These are phyloP conservation scores for Blastomyces gilchristii DNA, from an alignment of 2,329 filamentous ascomycete species.

Conservation along the genomic window DNA sequence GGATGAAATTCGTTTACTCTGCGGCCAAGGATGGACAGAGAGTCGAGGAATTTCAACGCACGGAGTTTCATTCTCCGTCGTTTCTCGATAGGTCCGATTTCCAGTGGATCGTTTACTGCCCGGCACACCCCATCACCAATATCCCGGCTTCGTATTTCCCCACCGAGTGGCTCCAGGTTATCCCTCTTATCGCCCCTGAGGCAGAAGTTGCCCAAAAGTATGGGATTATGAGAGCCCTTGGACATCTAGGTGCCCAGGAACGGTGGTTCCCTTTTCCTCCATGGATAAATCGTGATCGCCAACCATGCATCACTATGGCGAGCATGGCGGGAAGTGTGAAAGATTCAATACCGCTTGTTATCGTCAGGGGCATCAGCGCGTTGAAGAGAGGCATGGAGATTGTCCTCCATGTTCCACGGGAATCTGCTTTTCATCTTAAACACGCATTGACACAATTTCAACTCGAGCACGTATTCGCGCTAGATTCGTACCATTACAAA, in stretches of 20 bases:
- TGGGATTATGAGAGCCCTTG: slow-evolving; percentile 10
- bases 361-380: slow-evolving; percentile 8
- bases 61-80: slow-evolving; percentile 8
- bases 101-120: slow-evolving; percentile 9
- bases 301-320: slow-evolving; percentile 9
- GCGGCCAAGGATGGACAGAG: slow-evolving; percentile 7
- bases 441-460: slow-evolving; percentile 7
- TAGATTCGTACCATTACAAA: slow-evolving; percentile 7
- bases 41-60: slow-evolving; percentile 11
- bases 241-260: slow-evolving; percentile 11
- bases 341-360: slow-evolving; percentile 2
- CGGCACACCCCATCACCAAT: slow-evolving; percentile 9
- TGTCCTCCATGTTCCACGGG: slow-evolving; percentile 7
- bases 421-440: slow-evolving; percentile 6
- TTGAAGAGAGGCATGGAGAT: slow-evolving; percentile 9
- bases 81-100: slow-evolving; percentile 12
- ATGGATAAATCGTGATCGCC: slow-evolving; percentile 12
- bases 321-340: slow-evolving; percentile 8
- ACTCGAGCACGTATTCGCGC: slow-evolving; percentile 6
- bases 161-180: slow-evolving; percentile 8
- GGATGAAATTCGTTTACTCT: slow-evolving; percentile 11
- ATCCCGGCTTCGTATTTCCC: slow-evolving; percentile 10
- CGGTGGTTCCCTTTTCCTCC: slow-evolving; percentile 12
- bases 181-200: slow-evolving; percentile 9
- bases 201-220: slow-evolving; percentile 11